Conservation (phyloP, 305 asterid genomes). For the Rubia balearica region DNA sequence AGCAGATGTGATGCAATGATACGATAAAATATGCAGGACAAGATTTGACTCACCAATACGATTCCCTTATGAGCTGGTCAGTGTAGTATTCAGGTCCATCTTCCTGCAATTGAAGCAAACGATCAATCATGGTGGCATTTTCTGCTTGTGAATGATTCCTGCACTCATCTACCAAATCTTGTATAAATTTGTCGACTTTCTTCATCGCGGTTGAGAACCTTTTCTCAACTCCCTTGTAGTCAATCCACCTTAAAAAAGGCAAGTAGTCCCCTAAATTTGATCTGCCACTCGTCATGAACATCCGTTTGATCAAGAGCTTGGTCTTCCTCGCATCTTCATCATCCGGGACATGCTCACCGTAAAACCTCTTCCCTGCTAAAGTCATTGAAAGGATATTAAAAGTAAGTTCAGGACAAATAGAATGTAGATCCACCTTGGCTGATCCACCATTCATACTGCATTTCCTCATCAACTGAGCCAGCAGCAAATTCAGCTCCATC, state of each 20-base stretch:
- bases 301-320: conserved; percentile 20
- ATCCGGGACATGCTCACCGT: conserved; percentile 25
- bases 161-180: conserved; percentile 22
- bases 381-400: conserved; percentile 28
- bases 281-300: conserved; percentile 23
- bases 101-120: conserved; percentile 26
- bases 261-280: conserved; percentile 25
- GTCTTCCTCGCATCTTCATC: conserved; percentile 27
- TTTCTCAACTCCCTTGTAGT: conserved; percentile 26
- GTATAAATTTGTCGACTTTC: conserved; percentile 23
- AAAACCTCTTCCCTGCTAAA: conserved; percentile 33
- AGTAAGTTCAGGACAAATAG: conserved; percentile 23
- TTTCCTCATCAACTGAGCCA: conserved; percentile 16
- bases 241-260: conserved; percentile 32
- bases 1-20: not conserved
- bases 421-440: conserved; percentile 22
- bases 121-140: conserved; percentile 26
- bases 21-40: not conserved
- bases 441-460: conserved; percentile 16
- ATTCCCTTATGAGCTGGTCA: conserved; percentile 32
- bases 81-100: conserved; percentile 24
- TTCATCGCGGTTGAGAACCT: conserved; percentile 17
- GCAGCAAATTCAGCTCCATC: conserved; percentile 16
- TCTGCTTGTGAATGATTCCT: conserved; percentile 1
- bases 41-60: conserved; percentile 18